Evolutionary conservation across 331 rosid genomes (phyloP), one percentile per base, ranked within the genome.

Genomic region (Saraca asoca): DNA sequence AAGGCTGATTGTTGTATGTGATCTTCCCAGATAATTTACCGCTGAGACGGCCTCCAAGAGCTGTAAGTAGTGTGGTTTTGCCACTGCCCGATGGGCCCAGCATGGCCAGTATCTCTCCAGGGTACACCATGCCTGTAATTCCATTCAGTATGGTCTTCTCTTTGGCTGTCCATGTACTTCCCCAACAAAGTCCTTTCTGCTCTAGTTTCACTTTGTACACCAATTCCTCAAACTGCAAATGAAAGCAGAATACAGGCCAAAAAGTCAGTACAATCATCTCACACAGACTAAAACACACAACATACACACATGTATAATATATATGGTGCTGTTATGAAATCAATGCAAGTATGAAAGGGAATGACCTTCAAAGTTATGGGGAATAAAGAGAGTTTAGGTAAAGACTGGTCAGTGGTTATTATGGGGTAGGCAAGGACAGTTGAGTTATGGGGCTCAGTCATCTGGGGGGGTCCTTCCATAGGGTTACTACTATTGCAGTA

Each of bases 21-120:
- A 90, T 83, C 70, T 90, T 90, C 0, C 99, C 97, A 0, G 95
- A 85, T 37, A 88, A 68, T 72, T 86, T 90, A 0, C 92, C 86
- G 5, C 50, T 52, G 59, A 94, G 88, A 13, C 97, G 95, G 77
- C 99, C 99, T 8, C 97, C 97, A 7, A 94, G 94, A 16, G 99
- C 96, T 0, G 99, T 94, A 0, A 94, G 85, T 19, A 94, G 99
- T 51, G 99, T 90, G 45, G 99, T 94, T 58, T 94, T 94, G 33
- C 99, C 99, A 50, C 99, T 94, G 2, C 99, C 99, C 1, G 99
- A 94, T 15, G 99, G 99, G 0, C 99, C 99, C 39, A 94, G 62
- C 99, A 94, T 86, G 16, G 99, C 99, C 4, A 94, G 92, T 51
- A 94, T 83, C 73, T 94, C 99, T 34, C 99, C 99, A 3, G 99